These are phyloP conservation scores for Apophysomyces ossiformis DNA, from an alignment of 371 early-diverging fungal genomes.

Conservation along the genomic window DNA sequence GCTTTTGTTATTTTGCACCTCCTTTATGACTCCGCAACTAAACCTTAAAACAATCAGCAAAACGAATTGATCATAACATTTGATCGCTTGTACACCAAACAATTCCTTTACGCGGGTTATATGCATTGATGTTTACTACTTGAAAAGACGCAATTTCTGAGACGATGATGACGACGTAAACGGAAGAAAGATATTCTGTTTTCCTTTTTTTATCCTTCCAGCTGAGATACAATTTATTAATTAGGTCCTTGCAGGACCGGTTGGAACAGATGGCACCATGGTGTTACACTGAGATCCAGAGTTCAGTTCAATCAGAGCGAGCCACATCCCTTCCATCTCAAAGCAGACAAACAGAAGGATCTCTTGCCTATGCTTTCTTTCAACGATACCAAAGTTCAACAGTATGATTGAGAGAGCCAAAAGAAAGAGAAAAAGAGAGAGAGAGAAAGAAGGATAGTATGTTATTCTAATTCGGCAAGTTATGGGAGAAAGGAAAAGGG, in stretches of 20 bases:
- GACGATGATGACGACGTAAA: neutral
- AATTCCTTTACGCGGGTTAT: too few relatives aligned
- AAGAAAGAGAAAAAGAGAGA: neutral
- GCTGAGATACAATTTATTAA: conserved; percentile 5
- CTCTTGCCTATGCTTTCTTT: too few relatives aligned
- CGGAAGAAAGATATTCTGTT: neutral
- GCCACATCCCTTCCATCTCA: neutral
- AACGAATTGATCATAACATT: neutral
- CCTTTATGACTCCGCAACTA: conserved; percentile 6
- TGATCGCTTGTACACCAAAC: too few relatives aligned
- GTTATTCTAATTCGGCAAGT: neutral
- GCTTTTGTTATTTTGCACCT: conserved; percentile 1
- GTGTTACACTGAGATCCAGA: conserved; percentile 3
- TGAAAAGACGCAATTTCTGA: neutral
- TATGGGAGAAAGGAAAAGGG: conserved; percentile 6
- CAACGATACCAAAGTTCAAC: too few relatives aligned
- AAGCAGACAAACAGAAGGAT: neutral
- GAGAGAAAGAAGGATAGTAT: neutral
- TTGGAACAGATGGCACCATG: neutral
- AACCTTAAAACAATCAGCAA: conserved; percentile 5
- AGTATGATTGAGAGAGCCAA: neutral
- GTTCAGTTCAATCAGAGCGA: neutral
- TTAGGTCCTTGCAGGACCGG: conserved; percentile 10
- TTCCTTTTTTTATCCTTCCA: neutral
- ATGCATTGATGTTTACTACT: too few relatives aligned